Percentiles rank a stretch among this genome's conserved stretches.
Evolutionary conservation across 2,329 filamentous ascomycete genomes (phyloP).

Genomic region (Trichophaea hybrida): DNA sequence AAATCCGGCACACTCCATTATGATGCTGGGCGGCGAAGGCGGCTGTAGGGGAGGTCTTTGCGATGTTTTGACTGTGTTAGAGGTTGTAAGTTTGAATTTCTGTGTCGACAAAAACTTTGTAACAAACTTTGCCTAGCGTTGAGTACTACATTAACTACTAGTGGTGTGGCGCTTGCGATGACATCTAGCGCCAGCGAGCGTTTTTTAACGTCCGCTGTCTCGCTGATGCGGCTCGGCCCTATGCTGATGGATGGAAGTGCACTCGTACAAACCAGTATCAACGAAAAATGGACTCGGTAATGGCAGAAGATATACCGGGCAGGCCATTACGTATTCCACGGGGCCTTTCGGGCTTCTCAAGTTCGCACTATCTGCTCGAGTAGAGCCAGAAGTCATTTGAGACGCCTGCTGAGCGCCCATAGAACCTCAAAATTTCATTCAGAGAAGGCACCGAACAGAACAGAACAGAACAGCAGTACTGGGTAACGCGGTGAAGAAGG

Average conservation of each 20-base stretch:
- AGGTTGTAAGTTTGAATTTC: not conserved
- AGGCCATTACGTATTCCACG: too few species aligned
- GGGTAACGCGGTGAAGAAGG: too few species aligned
- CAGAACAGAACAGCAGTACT: too few species aligned
- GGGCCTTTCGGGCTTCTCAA: too few species aligned
- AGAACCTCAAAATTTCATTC: too few species aligned
- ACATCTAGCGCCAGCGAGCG: not conserved
- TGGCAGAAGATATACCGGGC: too few species aligned
- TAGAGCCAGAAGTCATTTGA: too few species aligned
- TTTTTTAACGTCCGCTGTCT: not conserved
- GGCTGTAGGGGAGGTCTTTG: not conserved
- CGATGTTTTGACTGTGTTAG: not conserved
- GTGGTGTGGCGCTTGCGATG: not conserved
- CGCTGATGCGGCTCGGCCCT: not conserved
- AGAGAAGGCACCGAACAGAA: too few species aligned
- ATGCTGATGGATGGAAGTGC: not conserved
- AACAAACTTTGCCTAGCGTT: not conserved
- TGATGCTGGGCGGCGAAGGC: not conserved
- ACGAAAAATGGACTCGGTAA: too few species aligned
- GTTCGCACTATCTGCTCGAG: too few species aligned
- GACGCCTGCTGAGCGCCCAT: too few species aligned
- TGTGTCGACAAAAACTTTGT: not conserved
- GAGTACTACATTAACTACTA: not conserved
- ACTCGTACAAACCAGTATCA: too few species aligned
- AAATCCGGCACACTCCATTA: constrained; percentile 26